phyloP scores from a whole-genome alignment of 1,139 yeast species.

The Scheffersomyces quercinus region DNA sequence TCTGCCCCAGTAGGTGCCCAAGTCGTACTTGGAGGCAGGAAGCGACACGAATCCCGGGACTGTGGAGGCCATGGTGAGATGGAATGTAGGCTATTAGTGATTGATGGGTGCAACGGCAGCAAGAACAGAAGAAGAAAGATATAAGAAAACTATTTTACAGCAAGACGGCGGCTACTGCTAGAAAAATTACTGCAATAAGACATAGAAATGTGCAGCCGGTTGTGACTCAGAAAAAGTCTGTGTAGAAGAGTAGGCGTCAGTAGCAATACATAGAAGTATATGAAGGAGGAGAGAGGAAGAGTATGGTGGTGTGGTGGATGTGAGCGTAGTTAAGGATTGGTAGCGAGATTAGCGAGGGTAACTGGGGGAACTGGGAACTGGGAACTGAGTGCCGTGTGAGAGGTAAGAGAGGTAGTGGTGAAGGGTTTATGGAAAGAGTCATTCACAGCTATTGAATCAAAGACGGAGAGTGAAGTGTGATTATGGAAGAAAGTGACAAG shows the following conservation, averaged over 20 bases:
- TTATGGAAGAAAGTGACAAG: too few species aligned
- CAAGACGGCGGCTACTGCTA: background rate
- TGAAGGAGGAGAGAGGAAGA: background rate
- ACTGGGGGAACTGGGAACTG: too few species aligned
- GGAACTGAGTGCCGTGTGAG: too few species aligned
- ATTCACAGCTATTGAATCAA: too few species aligned
- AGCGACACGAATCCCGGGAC: conserved; percentile 77
- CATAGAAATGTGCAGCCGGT: background rate
- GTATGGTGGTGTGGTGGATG: background rate
- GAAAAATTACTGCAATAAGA: background rate
- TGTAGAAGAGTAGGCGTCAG: too few species aligned
- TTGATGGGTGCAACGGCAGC: background rate
- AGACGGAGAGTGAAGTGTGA: too few species aligned
- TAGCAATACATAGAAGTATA: background rate
- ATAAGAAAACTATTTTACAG: background rate
- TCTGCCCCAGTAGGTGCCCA: conserved; percentile 85
- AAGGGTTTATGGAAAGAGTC: too few species aligned
- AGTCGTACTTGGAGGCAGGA: conserved; percentile 78
- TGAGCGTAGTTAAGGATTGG: too few species aligned
- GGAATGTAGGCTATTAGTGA: background rate
- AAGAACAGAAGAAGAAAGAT: too few species aligned
- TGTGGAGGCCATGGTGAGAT: conserved; percentile 74
- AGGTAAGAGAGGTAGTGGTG: background rate
- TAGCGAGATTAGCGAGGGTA: background rate
- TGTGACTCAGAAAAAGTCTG: too few species aligned